A percentile compares a stretch with the other conserved stretches of the same genome.
These are phyloP conservation scores for Penicillium longicatenatum DNA, from an alignment of 495 filamentous ascomycete genomes.

Conservation along the genomic window DNA sequence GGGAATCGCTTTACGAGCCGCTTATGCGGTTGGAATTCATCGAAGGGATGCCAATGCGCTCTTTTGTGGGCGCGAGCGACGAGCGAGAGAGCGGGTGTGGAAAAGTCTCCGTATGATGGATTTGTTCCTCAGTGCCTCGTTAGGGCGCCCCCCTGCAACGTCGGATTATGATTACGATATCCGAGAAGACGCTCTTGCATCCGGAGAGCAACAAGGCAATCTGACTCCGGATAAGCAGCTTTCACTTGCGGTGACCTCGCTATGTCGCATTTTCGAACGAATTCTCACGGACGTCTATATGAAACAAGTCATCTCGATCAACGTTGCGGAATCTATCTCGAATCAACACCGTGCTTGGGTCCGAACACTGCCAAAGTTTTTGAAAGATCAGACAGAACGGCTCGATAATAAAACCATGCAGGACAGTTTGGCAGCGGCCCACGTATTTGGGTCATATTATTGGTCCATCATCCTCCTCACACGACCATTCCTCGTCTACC, in stretches of 20 bases:
- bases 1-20: constrained; percentile 58
- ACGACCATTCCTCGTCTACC: constrained; percentile 66
- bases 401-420: constrained; percentile 44
- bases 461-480: constrained; percentile 74
- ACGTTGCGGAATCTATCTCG: constrained; percentile 65
- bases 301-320: constrained; percentile 66
- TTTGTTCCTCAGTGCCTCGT: constrained; percentile 59
- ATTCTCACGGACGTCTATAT: constrained; percentile 71
- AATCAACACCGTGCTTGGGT: constrained; percentile 54
- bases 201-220: constrained; percentile 24
- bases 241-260: constrained; percentile 36
- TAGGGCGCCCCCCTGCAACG: constrained; percentile 61
- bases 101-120: constrained; percentile 63
- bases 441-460: constrained; percentile 69
- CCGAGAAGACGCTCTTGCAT: constrained; percentile 28
- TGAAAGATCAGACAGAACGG: constrained; percentile 39
- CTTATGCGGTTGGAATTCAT: constrained; percentile 62
- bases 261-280: constrained; percentile 65
- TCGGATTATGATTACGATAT: constrained; percentile 60
- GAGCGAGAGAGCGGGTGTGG: constrained; percentile 60
- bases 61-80: constrained; percentile 52
- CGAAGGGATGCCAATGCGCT: constrained; percentile 61
- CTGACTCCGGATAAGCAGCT: constrained; percentile 35
- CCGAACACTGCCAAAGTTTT: constrained; percentile 33
- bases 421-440: constrained; percentile 64